Conservation (phyloP, 257 asterid species). For the Ophiorrhiza pumila region DNA sequence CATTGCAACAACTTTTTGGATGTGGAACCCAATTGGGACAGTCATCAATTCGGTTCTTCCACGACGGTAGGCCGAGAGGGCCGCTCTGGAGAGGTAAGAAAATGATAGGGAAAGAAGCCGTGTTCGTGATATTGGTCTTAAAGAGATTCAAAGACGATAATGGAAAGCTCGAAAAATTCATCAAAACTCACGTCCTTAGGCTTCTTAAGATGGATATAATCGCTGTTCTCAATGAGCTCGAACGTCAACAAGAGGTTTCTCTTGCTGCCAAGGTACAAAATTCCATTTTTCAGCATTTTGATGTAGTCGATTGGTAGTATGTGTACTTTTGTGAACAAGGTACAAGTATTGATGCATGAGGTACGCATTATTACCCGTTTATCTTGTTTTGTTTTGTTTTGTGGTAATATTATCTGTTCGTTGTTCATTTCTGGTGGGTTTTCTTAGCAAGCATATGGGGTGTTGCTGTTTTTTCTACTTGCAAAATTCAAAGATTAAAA, state of each 20-base stretch:
- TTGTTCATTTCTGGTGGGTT: background rate
- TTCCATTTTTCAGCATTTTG: background rate
- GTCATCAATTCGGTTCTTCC: slow-evolving; percentile 38
- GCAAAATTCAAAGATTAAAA: no score
- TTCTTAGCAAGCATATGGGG: background rate
- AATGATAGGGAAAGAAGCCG: slow-evolving; percentile 83
- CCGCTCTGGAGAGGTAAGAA: slow-evolving; percentile 94
- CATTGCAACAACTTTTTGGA: background rate
- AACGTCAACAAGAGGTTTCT: slow-evolving; percentile 86
- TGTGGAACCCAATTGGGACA: background rate
- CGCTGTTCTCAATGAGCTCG: slow-evolving; percentile 83
- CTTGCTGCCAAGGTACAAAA: slow-evolving; percentile 77
- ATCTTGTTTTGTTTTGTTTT: background rate
- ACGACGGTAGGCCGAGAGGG: slow-evolving; percentile 95
- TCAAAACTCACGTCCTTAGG: slow-evolving; percentile 72
- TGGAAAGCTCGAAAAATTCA: slow-evolving; percentile 62
- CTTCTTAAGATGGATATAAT: slow-evolving; percentile 86
- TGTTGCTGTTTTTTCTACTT: background rate
- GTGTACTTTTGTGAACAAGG: background rate
- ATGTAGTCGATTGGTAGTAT: background rate
- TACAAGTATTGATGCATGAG: background rate
- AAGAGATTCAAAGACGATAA: slow-evolving; percentile 66
- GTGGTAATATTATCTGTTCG: background rate
- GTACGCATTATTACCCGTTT: background rate
- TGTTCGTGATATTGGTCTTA: slow-evolving; percentile 64